phyloP scores from a whole-genome alignment of 1,284 basidiomycete genomes.

The Fomitiporia mediterranea region DNA sequence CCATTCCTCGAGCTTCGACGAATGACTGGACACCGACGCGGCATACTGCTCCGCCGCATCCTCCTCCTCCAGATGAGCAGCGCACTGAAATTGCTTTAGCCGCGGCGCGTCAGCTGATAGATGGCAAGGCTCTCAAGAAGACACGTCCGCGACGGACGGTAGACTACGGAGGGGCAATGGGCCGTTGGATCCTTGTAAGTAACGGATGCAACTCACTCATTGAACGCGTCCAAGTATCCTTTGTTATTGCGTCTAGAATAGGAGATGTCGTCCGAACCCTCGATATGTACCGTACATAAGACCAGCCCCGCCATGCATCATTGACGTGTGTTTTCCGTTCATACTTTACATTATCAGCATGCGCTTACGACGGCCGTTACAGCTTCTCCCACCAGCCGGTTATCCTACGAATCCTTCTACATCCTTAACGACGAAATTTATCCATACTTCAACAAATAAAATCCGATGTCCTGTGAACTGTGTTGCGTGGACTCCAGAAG shows the following conservation, averaged over 20 bases:
- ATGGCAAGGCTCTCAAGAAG: constrained; percentile 79
- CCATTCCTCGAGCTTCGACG: constrained; percentile 4
- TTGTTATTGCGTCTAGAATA: constrained; percentile 26
- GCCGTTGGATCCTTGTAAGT: constrained; percentile 78
- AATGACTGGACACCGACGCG: constrained; percentile 40
- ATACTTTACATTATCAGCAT: constrained; percentile 8
- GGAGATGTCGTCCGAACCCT: constrained; percentile 72
- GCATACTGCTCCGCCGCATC: constrained; percentile 47
- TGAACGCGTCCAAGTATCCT: too few relatives aligned
- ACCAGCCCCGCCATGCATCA: constrained; percentile 78
- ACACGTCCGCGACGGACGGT: constrained; percentile 91
- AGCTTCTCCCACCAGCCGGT: constrained; percentile 91
- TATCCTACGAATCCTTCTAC: constrained; percentile 87
- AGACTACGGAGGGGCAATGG: constrained; percentile 87
- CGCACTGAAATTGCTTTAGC: constrained; percentile 74
- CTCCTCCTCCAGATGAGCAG: constrained; percentile 74
- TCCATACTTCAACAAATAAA: constrained; percentile 98
- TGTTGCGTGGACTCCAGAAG: constrained; percentile 97
- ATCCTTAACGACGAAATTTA: constrained; percentile 91
- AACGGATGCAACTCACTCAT: too few relatives aligned
- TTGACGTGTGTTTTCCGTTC: constrained; percentile 57
- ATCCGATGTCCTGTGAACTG: constrained; percentile 96
- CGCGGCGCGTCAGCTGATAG: constrained; percentile 59
- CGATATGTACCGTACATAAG: constrained; percentile 71
- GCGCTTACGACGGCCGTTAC: too few relatives aligned